A percentile compares a stretch with the other conserved stretches of the same genome.
Evolutionary conservation across 208 protist genomes (phyloP).

Genomic region (Trypanosoma cruzi): DNA sequence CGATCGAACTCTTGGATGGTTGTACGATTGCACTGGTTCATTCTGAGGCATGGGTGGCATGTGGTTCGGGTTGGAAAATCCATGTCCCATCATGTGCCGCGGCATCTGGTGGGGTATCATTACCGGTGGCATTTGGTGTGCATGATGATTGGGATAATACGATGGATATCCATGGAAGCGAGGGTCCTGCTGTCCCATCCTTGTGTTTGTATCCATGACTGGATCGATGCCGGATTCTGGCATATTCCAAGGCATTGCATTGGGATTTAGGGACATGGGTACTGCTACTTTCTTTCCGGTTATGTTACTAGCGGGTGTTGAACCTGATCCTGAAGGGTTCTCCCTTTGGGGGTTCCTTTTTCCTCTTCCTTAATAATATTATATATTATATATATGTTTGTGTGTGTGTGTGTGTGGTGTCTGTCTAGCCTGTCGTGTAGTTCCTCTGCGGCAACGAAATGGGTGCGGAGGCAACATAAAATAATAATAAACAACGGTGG

Average conservation of each 20-base stretch:
- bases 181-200: slow-evolving; percentile 9
- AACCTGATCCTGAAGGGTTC: not conserved
- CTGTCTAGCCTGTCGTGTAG: not conserved
- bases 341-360: not conserved
- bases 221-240: slow-evolving; percentile 15
- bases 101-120: not conserved
- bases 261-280: slow-evolving; percentile 26
- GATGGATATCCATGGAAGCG: not conserved
- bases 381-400: slow-evolving; percentile 16
- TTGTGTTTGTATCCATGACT: not conserved
- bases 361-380: slow-evolving; percentile 1
- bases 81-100: slow-evolving; percentile 11
- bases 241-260: slow-evolving; percentile 20
- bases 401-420: not conserved
- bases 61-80: slow-evolving; percentile 5
- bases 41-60: slow-evolving; percentile 15
- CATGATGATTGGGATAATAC: slow-evolving; percentile 11
- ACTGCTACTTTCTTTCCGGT: not conserved
- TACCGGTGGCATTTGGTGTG: slow-evolving; percentile 9
- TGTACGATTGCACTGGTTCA: slow-evolving; percentile 15
- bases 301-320: not conserved
- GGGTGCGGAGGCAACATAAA: not conserved
- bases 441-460: not conserved
- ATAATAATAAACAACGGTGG: too few relatives aligned
- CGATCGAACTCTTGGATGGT: slow-evolving; percentile 1